These are phyloP conservation scores for Metschnikowia cubensis DNA, from an alignment of 805 yeast species.

Conservation along the genomic window DNA sequence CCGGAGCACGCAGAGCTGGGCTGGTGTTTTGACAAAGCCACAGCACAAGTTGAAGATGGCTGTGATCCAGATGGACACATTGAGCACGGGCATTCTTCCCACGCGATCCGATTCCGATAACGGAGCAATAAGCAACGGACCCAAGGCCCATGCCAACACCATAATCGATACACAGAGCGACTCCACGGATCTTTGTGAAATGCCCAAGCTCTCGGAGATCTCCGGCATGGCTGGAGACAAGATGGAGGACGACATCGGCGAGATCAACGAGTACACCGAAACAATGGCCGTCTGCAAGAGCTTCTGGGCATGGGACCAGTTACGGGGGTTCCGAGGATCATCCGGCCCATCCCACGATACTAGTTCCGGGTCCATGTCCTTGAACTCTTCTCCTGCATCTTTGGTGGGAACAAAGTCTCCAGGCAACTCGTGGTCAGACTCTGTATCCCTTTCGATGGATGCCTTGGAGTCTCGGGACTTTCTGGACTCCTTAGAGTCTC, in stretches of 20 bases:
- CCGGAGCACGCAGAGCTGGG: conserved; percentile 57
- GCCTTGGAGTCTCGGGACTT: not conserved
- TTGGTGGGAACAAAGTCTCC: conserved; percentile 33
- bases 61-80: conserved; percentile 46
- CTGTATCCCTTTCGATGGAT: not conserved
- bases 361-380: conserved; percentile 56
- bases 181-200: conserved; percentile 23
- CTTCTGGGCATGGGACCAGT: conserved; percentile 48
- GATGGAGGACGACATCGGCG: conserved; percentile 62
- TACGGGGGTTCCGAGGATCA: conserved; percentile 62
- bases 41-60: conserved; percentile 55
- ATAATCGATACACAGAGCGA: conserved; percentile 48
- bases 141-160: conserved; percentile 67
- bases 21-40: conserved; percentile 54
- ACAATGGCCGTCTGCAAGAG: conserved; percentile 44
- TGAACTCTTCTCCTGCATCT: conserved; percentile 51
- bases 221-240: conserved; percentile 55
- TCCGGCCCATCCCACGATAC: conserved; percentile 64
- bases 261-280: conserved; percentile 50
- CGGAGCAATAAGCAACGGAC: conserved; percentile 65
- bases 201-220: conserved; percentile 42
- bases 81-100: conserved; percentile 58
- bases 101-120: conserved; percentile 54
- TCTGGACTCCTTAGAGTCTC: too few species aligned
- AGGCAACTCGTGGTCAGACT: conserved; percentile 15